Conservation (phyloP, 2,329 filamentous ascomycete genomes). For the Neonectria neomacrospora region DNA sequence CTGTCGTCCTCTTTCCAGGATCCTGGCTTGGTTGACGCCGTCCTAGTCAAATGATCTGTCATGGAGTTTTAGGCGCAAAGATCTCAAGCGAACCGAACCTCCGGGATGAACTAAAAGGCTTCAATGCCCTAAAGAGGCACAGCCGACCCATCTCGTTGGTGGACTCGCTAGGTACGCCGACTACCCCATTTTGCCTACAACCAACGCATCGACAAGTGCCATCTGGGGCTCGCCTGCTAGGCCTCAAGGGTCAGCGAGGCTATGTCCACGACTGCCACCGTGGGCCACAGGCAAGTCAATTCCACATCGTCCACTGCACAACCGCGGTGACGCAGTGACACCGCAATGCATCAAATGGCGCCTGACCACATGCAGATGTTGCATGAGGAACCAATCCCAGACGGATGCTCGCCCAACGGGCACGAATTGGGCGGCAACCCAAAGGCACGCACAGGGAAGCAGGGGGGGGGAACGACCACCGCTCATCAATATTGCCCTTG, state of each 20-base stretch:
- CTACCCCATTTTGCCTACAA: constrained; percentile 34
- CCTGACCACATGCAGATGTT: constrained; percentile 42
- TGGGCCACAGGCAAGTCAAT: constrained; percentile 10
- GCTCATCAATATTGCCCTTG: constrained; percentile 22
- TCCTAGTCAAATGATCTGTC: constrained; percentile 43
- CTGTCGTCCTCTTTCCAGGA: constrained; percentile 32
- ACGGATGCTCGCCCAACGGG: constrained; percentile 33
- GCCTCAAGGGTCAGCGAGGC: constrained; percentile 11
- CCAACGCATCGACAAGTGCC: constrained; percentile 26
- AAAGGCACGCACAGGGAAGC: constrained; percentile 25
- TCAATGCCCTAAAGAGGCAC: constrained; percentile 48
- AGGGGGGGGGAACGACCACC: constrained; percentile 27
- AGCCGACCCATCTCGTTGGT: constrained; percentile 45
- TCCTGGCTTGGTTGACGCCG: constrained; percentile 38
- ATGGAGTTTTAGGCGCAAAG: constrained; percentile 47
- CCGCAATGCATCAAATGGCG: constrained; percentile 32
- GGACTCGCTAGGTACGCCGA: constrained; percentile 38
- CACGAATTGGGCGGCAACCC: constrained; percentile 37
- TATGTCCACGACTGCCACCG: constrained; percentile 14
- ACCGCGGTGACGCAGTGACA: constrained; percentile 26
- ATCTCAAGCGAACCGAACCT: constrained; percentile 54
- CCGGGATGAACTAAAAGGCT: constrained; percentile 54
- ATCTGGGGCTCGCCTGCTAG: constrained; percentile 15
- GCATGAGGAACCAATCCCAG: constrained; percentile 31
- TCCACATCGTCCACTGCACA: constrained; percentile 25